These are phyloP conservation scores for Colletotrichum godetiae DNA, from an alignment of 2,329 filamentous ascomycete genomes.

Conservation along the genomic window DNA sequence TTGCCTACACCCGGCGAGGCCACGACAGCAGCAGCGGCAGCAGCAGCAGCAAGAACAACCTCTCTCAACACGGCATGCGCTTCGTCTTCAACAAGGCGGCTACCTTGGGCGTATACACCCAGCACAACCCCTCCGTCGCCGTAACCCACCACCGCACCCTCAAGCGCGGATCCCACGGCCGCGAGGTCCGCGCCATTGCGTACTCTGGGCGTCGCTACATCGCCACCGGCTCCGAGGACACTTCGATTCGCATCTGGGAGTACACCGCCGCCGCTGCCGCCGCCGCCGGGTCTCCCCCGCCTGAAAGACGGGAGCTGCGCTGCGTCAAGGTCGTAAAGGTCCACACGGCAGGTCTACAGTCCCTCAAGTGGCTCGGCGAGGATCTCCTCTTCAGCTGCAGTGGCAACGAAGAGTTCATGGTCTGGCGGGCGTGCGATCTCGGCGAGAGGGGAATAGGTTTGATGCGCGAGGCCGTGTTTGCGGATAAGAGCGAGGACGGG, in stretches of 20 bases:
- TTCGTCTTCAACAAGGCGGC: slow-evolving; percentile 83
- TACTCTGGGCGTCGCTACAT: slow-evolving; percentile 53
- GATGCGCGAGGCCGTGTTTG: slow-evolving; percentile 65
- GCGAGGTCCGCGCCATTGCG: slow-evolving; percentile 77
- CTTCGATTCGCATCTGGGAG: slow-evolving; percentile 77
- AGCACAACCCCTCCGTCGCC: slow-evolving; percentile 42
- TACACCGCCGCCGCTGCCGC: slow-evolving; percentile 42
- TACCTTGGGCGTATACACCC: slow-evolving; percentile 59
- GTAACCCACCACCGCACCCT: slow-evolving; percentile 57
- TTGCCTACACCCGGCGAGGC: slow-evolving; percentile 59
- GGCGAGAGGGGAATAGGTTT: slow-evolving; percentile 65
- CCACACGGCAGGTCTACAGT: slow-evolving; percentile 87
- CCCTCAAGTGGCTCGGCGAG: slow-evolving; percentile 74
- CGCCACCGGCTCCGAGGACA: slow-evolving; percentile 81
- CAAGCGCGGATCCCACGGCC: slow-evolving; percentile 80
- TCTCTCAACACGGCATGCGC: slow-evolving; percentile 45
- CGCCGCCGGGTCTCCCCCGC: slow-evolving; percentile 35
- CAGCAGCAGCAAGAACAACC: slow-evolving; percentile 36
- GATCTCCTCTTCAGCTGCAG: slow-evolving; percentile 84
- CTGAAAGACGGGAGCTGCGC: slow-evolving; percentile 33
- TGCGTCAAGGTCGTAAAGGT: slow-evolving; percentile 76
- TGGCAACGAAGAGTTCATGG: slow-evolving; percentile 88
- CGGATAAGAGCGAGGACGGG: slow-evolving; percentile 60
- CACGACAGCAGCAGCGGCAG: background rate
- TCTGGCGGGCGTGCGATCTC: slow-evolving; percentile 76